Percentiles rank a stretch among this genome's conserved stretches.
phyloP scores from a whole-genome alignment of 805 yeast genomes.

The Maudiozyma turicensis region DNA sequence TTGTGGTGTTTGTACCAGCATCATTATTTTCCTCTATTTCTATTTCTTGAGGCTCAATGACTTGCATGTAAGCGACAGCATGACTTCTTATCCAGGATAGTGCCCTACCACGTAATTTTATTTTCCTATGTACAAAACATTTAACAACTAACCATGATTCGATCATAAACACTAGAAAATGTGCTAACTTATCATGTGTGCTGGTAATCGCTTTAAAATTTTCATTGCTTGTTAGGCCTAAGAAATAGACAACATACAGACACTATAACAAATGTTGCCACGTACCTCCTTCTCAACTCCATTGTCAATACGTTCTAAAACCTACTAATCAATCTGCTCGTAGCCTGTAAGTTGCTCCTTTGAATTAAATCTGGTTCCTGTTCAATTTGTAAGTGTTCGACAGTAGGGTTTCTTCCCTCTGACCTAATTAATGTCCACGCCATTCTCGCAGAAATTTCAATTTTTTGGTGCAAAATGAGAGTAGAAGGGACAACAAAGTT shows the following conservation, averaged over 20 bases:
- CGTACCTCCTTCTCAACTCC: constrained; percentile 11
- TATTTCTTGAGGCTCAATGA: not conserved
- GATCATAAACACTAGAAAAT: constrained; percentile 37
- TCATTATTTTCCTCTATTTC: not conserved
- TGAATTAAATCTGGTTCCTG: no score
- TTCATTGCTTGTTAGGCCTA: constrained; percentile 30
- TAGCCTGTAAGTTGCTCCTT: no score
- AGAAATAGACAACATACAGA: constrained; percentile 17
- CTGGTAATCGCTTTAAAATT: constrained; percentile 33
- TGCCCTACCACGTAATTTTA: not conserved
- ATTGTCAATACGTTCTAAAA: not conserved
- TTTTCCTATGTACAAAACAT: constrained; percentile 22
- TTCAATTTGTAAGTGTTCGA: no score
- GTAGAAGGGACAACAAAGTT: no score
- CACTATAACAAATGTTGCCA: constrained; percentile 7
- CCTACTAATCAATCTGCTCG: no score
- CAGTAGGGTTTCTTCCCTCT: no score
- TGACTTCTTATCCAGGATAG: not conserved
- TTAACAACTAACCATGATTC: constrained; percentile 42
- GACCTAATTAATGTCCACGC: no score
- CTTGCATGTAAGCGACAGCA: not conserved
- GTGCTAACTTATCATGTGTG: constrained; percentile 43
- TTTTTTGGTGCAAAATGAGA: no score
- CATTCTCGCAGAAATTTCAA: no score
- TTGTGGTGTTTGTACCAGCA: not conserved